phyloP scores from a whole-genome alignment of 208 protist genomes.

The Trypanosoma cruzi region DNA sequence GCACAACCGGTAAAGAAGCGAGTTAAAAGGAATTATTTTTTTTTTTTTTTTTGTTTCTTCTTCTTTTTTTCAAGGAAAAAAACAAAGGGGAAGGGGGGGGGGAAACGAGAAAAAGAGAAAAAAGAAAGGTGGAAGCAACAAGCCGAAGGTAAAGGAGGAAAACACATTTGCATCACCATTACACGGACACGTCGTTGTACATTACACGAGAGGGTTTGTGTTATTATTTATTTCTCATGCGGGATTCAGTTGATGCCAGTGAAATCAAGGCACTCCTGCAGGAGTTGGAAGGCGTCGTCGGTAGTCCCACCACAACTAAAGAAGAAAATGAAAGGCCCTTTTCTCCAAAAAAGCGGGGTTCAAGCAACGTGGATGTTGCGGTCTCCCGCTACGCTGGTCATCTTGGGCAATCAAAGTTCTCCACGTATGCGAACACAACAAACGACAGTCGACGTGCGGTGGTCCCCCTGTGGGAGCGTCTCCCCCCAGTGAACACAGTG shows the following conservation, averaged over 20 bases:
- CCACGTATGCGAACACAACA: conserved; percentile 40
- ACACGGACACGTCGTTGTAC: too few species aligned
- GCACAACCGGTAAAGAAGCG: background rate
- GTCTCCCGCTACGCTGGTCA: background rate
- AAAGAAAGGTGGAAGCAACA: background rate
- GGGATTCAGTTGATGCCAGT: conserved; percentile 17
- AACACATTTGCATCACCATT: background rate
- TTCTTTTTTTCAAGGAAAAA: too few species aligned
- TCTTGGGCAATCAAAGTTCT: conserved; percentile 29
- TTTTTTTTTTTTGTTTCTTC: background rate
- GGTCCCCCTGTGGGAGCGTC: conserved; percentile 32
- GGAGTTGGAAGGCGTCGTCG: conserved; percentile 56
- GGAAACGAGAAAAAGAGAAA: too few species aligned
- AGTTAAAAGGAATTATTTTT: background rate
- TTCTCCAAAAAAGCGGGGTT: conserved; percentile 1
- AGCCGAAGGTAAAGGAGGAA: background rate
- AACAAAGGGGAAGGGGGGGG: background rate
- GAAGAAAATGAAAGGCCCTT: background rate
- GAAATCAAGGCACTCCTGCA: conserved; percentile 67
- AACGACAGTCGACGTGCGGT: conserved; percentile 14
- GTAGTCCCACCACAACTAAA: background rate
- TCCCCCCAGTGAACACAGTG: conserved; percentile 28
- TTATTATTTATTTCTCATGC: conserved; percentile 1
- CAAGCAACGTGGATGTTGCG: conserved; percentile 5
- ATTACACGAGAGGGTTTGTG: background rate